phyloP scores from a whole-genome alignment of 495 filamentous ascomycete genomes.

The Aspergillus carlsbadensis region DNA sequence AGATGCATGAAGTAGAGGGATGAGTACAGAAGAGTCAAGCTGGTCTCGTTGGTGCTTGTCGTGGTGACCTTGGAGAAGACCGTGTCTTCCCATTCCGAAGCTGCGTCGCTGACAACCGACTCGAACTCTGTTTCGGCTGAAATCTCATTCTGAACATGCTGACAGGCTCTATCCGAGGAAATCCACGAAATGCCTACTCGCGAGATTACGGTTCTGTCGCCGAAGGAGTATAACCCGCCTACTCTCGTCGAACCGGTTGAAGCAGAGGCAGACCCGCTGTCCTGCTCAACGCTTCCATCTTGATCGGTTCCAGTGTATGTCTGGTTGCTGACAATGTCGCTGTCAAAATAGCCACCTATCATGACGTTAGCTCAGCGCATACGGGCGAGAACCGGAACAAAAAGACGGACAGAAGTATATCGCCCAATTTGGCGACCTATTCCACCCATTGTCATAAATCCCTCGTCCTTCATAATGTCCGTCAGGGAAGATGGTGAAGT shows the following conservation, averaged over 20 bases:
- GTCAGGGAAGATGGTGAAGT: conserved; percentile 49
- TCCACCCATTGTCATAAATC: conserved; percentile 65
- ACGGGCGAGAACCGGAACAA: not conserved
- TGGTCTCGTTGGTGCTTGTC: conserved; percentile 51
- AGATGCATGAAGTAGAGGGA: conserved; percentile 69
- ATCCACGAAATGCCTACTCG: conserved; percentile 73
- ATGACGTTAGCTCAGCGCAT: not conserved
- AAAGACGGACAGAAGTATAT: conserved; percentile 60
- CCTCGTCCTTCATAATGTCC: conserved; percentile 65
- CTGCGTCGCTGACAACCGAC: conserved; percentile 46
- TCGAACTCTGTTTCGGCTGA: conserved; percentile 46
- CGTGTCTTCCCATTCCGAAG: conserved; percentile 57
- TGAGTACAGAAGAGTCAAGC: conserved; percentile 61
- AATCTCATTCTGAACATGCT: conserved; percentile 58
- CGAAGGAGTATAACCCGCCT: conserved; percentile 37
- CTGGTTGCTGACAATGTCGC: conserved; percentile 35
- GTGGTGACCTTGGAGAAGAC: conserved; percentile 65
- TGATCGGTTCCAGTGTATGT: conserved; percentile 31
- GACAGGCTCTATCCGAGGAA: conserved; percentile 61
- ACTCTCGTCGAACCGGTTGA: conserved; percentile 29
- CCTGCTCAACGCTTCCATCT: conserved; percentile 28
- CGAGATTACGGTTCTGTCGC: conserved; percentile 47
- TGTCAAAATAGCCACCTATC: conserved; percentile 56
- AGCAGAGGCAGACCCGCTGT: conserved; percentile 27
- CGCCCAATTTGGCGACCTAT: conserved; percentile 58